Percentiles rank a stretch among this genome's conserved stretches.
Conservation (phyloP, 2,329 filamentous ascomycete species). For the Metarhizium guizhouense region DNA sequence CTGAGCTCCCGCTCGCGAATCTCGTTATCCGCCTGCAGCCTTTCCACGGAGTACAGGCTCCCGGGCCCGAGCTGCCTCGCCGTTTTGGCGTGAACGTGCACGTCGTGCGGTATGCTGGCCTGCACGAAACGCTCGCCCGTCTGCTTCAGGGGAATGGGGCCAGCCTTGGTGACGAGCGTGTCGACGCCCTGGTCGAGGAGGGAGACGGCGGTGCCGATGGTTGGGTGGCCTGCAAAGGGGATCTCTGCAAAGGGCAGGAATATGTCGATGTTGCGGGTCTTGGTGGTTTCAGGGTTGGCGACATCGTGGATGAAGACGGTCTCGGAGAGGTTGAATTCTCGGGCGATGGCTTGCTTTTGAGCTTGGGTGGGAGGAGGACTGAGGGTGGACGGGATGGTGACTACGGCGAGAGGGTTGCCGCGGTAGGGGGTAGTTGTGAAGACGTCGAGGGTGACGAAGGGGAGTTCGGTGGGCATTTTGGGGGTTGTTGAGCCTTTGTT, state of each 20-base stretch:
- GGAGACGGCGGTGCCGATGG: constrained; percentile 46
- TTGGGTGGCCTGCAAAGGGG: constrained; percentile 55
- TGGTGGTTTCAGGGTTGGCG: constrained; percentile 20
- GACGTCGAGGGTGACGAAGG: constrained; percentile 48
- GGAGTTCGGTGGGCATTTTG: constrained; percentile 25
- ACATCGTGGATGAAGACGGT: constrained; percentile 52
- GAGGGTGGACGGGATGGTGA: constrained; percentile 36
- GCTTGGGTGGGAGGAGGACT: constrained; percentile 34
- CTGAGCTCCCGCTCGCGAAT: constrained; percentile 28
- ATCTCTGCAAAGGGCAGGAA: constrained; percentile 47
- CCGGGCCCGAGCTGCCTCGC: constrained; percentile 22
- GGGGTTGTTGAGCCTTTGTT: not conserved
- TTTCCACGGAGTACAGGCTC: constrained; percentile 6
- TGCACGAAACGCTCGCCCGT: constrained; percentile 37
- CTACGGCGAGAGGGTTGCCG: constrained; percentile 54
- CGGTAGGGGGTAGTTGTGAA: constrained; percentile 42
- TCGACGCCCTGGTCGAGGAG: constrained; percentile 30
- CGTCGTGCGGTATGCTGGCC: constrained; percentile 58
- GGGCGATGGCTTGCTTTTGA: constrained; percentile 49
- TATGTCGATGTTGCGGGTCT: constrained; percentile 43
- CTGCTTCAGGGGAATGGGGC: constrained; percentile 38
- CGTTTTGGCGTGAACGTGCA: constrained; percentile 47
- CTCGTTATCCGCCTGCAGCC: constrained; percentile 18
- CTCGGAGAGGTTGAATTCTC: constrained; percentile 56
- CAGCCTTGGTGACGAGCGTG: constrained; percentile 46